phyloP scores from a whole-genome alignment of 495 filamentous ascomycete species.

The Filosporella fistucella region DNA sequence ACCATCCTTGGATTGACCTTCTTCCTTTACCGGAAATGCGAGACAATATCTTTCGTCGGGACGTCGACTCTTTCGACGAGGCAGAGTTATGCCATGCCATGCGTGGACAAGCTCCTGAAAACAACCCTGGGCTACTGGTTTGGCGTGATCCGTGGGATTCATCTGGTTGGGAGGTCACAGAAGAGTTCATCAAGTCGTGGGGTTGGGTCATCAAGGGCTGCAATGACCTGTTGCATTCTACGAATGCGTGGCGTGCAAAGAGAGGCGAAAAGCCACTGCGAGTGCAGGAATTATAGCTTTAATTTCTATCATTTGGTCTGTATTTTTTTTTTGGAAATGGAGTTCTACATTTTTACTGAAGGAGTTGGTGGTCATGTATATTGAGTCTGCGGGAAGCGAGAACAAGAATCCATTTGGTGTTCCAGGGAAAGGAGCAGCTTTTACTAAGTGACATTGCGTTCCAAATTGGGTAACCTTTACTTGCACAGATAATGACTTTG shows the following conservation, averaged over 20 bases:
- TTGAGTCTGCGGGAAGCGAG: no score
- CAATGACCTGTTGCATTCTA: slow-evolving; percentile 31
- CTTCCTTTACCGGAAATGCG: slow-evolving; percentile 28
- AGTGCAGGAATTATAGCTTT: no score
- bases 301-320: no score
- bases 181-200: slow-evolving; percentile 38
- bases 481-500: no score
- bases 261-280: slow-evolving; percentile 33
- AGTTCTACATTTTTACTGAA: no score
- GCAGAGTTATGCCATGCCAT: slow-evolving; percentile 34
- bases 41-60: slow-evolving; percentile 26
- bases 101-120: slow-evolving; percentile 30
- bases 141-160: slow-evolving; percentile 38
- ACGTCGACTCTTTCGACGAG: slow-evolving; percentile 34
- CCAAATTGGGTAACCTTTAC: no score
- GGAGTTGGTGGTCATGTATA: no score
- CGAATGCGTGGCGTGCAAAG: slow-evolving; percentile 37
- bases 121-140: slow-evolving; percentile 32
- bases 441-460: no score
- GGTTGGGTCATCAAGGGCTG: slow-evolving; percentile 31
- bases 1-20: slow-evolving; percentile 32
- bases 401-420: no score
- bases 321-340: no score
- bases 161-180: slow-evolving; percentile 37
- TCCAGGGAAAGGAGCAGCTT: no score